Conservation (phyloP, 2,329 filamentous ascomycete species). For the Nigrospora oryzae region DNA sequence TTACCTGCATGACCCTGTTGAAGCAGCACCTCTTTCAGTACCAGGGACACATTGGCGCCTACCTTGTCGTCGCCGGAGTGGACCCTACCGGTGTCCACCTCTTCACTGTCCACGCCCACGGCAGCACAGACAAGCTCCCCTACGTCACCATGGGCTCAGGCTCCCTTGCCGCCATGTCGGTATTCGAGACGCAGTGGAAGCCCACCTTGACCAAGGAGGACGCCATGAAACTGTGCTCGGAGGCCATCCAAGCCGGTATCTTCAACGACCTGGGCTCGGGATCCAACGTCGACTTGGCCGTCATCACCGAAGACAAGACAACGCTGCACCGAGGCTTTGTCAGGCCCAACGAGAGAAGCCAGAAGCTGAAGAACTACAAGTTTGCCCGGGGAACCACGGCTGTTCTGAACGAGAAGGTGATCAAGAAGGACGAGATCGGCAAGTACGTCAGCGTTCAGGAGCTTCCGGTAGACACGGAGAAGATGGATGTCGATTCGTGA, state of each 20-base stretch:
- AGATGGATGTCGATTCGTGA: constrained; percentile 61
- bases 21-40: constrained; percentile 99
- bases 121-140: constrained; percentile 94
- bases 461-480: constrained; percentile 60
- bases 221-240: constrained; percentile 60
- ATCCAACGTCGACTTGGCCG: constrained; percentile 92
- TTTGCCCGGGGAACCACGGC: constrained; percentile 92
- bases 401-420: constrained; percentile 91
- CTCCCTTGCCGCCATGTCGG: constrained; percentile 91
- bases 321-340: constrained; percentile 88
- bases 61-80: constrained; percentile 92
- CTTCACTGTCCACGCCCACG: constrained; percentile 97
- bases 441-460: constrained; percentile 93
- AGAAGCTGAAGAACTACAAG: constrained; percentile 89
- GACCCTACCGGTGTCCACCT: constrained; percentile 92
- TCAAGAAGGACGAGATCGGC: constrained; percentile 86
- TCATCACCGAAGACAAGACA: constrained; percentile 94
- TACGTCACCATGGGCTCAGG: constrained; percentile 99
- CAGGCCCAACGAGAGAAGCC: constrained; percentile 81
- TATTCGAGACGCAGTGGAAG: constrained; percentile 97
- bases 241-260: constrained; percentile 88
- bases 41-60: constrained; percentile 95
- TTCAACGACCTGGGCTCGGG: constrained; percentile 97
- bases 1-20: constrained; percentile 98
- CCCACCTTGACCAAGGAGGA: constrained; percentile 61